A percentile compares a stretch with the other conserved stretches of the same genome.
Conservation (phyloP, 2,329 filamentous ascomycete genomes). For the Claviceps digitariae region DNA sequence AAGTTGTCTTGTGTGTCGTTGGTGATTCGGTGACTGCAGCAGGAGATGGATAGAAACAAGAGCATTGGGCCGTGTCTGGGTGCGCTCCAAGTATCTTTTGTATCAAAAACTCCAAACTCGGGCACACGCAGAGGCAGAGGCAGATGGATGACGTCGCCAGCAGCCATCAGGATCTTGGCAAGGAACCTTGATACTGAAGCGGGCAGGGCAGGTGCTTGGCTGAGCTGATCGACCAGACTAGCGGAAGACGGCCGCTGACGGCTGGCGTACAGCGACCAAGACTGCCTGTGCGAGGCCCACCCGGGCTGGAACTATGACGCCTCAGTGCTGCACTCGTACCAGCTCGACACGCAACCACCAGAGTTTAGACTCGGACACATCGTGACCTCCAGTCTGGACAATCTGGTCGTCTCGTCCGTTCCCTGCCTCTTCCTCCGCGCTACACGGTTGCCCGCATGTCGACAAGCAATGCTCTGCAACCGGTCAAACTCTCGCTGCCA, state of each 20-base stretch:
- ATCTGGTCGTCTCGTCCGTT: not conserved
- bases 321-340: too few species aligned
- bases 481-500: conserved; percentile 71
- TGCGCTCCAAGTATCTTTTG: not conserved
- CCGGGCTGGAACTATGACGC: too few species aligned
- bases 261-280: too few species aligned
- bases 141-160: conserved; percentile 1
- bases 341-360: too few species aligned
- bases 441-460: conserved; percentile 29
- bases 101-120: not conserved
- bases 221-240: too few species aligned
- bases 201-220: too few species aligned
- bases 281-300: too few species aligned
- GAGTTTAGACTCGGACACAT: not conserved
- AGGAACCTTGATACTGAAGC: too few species aligned
- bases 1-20: too few species aligned
- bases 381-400: not conserved
- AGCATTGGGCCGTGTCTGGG: not conserved
- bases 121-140: not conserved
- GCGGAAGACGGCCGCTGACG: too few species aligned
- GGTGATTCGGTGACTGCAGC: not conserved
- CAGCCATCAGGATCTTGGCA: too few species aligned
- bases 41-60: not conserved
- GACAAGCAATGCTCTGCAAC: conserved; percentile 42
- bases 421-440: not conserved